Evolutionary conservation across 192 early-diverging fungal species (phyloP), one percentile per base, ranked within the genome.

Genomic region (Kappamyces sp.): DNA sequence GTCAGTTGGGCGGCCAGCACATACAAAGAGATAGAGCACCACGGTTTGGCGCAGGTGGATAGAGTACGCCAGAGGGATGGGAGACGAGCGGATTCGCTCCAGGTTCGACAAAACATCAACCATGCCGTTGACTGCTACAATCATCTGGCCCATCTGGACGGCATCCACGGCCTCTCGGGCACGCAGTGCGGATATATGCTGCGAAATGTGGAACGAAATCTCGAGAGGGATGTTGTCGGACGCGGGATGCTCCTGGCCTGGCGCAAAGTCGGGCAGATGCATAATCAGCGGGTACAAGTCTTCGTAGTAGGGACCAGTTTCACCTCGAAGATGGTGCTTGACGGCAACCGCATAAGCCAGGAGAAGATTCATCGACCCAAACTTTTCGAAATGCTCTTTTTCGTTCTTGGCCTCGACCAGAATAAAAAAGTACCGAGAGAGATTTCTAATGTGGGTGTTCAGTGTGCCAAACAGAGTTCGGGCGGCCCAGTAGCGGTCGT

Each of bases 61-160:
- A n/a, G 80, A 73, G 60, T 94, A 94, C 4, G 90, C 88, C 45
- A 88, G 58, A 11, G 92, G 94, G 59, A 94, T 91, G 2, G 94
- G 94, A 9, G 87, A 88, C 36, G 78, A 76, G 9, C 86, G 60
- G 63, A 96, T 91, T 41, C 94, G 84, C 73, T 94, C 91, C 60
- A 90, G 90, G 5, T 68, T 64, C 38, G 84, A 78, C 12, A 91
- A 61, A 54, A 77, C 76, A 12, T 78, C 76, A 39, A 75, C 64
- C 59, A 89, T 51, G 1, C 54, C 48, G 52, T 75, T 83, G 31
- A 88, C 11, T 12, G 55, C 48, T 22, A 60, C 68, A 52, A 83
- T 62, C 66, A 85, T 70, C 47, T 47, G 29, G 60, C 63, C 35
- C 65, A 59, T 61, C 61, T 42, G 45, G 33, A 45, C 43, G 8